Evolutionary conservation across 768 basidiomycete species (phyloP), one percentile per base, ranked within the genome.

Genomic region (Chlorophyllum brunneum): DNA sequence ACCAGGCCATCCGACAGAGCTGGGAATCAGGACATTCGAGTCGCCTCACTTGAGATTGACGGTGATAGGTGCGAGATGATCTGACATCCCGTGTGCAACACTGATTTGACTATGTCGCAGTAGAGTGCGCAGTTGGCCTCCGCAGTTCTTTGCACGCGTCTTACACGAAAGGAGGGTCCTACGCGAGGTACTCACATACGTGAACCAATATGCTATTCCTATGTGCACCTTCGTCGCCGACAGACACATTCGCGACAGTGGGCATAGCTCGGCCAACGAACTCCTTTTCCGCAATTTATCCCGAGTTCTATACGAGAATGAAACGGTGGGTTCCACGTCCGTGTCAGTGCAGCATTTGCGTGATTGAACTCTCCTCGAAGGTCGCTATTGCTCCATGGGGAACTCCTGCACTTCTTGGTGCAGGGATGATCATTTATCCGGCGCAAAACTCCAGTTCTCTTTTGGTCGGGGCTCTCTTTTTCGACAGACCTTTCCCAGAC

Each of bases 1-100:
- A 71, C 76, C 69, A 63, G 76, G 53, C 55, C 70, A 57, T 71
- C 75, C 57, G 76, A 79, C 61, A 71, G 70, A 58, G 69, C 67
- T 56, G 72, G 70, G 59, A 75, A 65, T 58, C 79, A 81, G 61
- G 75, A 77, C 54, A 72, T 85, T 44, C 72, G 68, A 47, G 80
- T 83, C 59, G 81, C 82, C 24, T 82, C 81, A 22, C 82, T 83
- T 37, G 84, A 86, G 69, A 84, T 81, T 29, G 83, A 84, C 62
- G 82, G 83, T n/a, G 81, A 85, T 59, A 82, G 75, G 84, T 86
- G 72, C 64, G 82, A 74, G 41, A 34, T 39, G 51, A 49, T 48
- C 31, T 38, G 57, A 40, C 34, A 37, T 41, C 22, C 34, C 47
- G 37, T 43, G 51, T 50, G 56, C 48, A 55, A 58, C 54, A 49